Conservation (phyloP, 202 grass and related monocot species). For the Hordeum pubiflorum region DNA sequence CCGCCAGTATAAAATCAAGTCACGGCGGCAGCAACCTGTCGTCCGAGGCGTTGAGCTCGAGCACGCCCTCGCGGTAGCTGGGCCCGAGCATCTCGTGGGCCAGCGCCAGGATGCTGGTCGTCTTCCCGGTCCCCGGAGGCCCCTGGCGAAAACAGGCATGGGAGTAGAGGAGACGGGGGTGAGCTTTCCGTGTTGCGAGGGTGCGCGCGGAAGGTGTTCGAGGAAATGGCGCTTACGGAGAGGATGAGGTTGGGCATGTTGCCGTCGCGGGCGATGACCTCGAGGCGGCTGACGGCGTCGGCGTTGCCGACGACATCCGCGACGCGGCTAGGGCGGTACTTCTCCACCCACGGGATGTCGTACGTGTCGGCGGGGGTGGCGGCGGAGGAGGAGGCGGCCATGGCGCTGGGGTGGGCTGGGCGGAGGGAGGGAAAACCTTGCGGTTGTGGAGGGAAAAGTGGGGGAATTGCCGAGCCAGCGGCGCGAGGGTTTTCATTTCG, state of each 20-base stretch:
- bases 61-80: constrained; percentile 76
- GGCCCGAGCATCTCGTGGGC: constrained; percentile 86
- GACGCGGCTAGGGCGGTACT: constrained; percentile 79
- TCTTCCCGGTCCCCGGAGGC: constrained; percentile 90
- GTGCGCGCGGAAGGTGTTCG: constrained; percentile 5
- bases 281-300: constrained; percentile 76
- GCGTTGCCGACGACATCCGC: constrained; percentile 81
- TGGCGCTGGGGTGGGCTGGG: constrained; percentile 11
- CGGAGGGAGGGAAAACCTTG: not conserved
- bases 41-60: constrained; percentile 91
- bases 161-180: too few relatives aligned
- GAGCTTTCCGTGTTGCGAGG: not conserved
- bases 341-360: constrained; percentile 95
- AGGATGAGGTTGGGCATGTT: constrained; percentile 99
- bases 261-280: constrained; percentile 85
- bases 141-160: constrained; percentile 22
- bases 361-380: constrained; percentile 23
- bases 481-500: not conserved
- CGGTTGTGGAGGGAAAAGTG: constrained; percentile 18
- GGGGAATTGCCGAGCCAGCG: not conserved
- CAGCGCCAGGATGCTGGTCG: constrained; percentile 86
- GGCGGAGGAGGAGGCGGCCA: constrained; percentile 43
- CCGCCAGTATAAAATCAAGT: not conserved
- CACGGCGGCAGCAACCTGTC: constrained; percentile 51
- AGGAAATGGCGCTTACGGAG: constrained; percentile 52